phyloP scores from a whole-genome alignment of 805 yeast genomes.

The Nakazawaea anatomiae region DNA sequence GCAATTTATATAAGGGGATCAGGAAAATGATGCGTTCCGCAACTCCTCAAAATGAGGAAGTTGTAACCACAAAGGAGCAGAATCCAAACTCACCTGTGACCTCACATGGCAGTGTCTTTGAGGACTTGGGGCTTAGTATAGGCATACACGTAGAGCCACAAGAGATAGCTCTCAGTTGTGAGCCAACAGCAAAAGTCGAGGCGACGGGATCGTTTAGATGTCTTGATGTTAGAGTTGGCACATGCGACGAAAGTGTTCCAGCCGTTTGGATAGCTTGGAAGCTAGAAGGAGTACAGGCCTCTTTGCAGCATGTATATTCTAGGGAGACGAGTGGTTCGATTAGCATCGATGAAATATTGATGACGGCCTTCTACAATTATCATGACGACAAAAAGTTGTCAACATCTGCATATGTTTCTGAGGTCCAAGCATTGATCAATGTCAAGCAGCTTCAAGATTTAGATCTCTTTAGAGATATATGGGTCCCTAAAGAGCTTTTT shows the following conservation, averaged over 20 bases:
- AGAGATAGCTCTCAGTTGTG: constrained; percentile 75
- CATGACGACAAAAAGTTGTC: constrained; percentile 34
- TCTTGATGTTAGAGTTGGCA: constrained; percentile 51
- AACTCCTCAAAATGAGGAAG: constrained; percentile 10
- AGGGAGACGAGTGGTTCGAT: constrained; percentile 81
- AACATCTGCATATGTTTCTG: constrained; percentile 47
- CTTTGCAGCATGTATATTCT: constrained; percentile 86
- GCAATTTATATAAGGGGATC: constrained; percentile 48
- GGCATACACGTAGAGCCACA: constrained; percentile 69
- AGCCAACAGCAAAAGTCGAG: constrained; percentile 89
- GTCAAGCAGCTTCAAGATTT: constrained; percentile 85
- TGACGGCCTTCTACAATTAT: constrained; percentile 43
- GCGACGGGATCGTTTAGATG: constrained; percentile 74
- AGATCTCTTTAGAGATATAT: constrained; percentile 73
- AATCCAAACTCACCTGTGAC: not conserved
- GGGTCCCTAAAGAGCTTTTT: constrained; percentile 51
- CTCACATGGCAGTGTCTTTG: constrained; percentile 33
- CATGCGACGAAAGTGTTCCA: constrained; percentile 36
- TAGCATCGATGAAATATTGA: constrained; percentile 36
- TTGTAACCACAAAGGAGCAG: not conserved
- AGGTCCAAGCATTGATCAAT: constrained; percentile 59
- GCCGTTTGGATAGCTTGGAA: constrained; percentile 39
- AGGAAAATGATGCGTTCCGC: constrained; percentile 38
- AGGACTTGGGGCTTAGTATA: constrained; percentile 54
- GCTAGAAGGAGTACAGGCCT: constrained; percentile 54